Evolutionary conservation across 139 green algal genomes (phyloP).

Genomic region (Deuterostichococcus epilithicus): DNA sequence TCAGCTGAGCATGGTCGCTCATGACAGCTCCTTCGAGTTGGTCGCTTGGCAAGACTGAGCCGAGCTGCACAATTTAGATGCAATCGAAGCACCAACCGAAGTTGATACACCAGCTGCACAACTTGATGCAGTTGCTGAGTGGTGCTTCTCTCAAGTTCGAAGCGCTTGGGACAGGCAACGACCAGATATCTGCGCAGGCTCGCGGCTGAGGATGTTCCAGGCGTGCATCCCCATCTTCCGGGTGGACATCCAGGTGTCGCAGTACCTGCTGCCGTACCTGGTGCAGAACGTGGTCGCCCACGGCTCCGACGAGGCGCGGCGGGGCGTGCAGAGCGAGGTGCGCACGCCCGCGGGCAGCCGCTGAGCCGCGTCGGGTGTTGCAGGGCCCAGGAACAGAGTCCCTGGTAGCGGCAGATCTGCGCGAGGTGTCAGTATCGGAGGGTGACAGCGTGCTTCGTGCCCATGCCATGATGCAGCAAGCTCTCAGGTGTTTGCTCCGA

Average conservation of each 20-base stretch:
- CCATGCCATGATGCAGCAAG: too few relatives aligned
- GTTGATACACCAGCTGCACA: too few relatives aligned
- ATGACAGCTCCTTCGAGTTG: too few relatives aligned
- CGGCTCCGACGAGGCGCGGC: slow-evolving; percentile 23
- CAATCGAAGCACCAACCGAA: too few relatives aligned
- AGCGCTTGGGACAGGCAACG: too few relatives aligned
- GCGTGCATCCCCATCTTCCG: slow-evolving; percentile 55
- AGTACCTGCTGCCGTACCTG: slow-evolving; percentile 82
- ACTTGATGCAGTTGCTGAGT: too few relatives aligned
- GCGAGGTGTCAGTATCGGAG: too few relatives aligned
- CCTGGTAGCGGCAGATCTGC: too few relatives aligned
- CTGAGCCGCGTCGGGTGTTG: slow-evolving; percentile 3
- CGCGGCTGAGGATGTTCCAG: slow-evolving; percentile 43
- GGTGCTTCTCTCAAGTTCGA: too few relatives aligned
- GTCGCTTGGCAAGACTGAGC: background rate
- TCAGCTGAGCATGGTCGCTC: background rate
- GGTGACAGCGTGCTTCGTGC: too few relatives aligned
- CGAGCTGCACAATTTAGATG: background rate
- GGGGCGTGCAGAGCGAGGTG: slow-evolving; percentile 7
- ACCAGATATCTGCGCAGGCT: slow-evolving; percentile 13
- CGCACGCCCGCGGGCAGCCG: too few relatives aligned
- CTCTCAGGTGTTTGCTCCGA: too few relatives aligned
- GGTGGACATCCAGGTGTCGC: slow-evolving; percentile 72
- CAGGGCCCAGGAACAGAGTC: slow-evolving; percentile 8
- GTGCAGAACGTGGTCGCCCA: slow-evolving; percentile 56